phyloP scores from a whole-genome alignment of 1,139 yeast genomes.

The Kodamaea sp. region DNA sequence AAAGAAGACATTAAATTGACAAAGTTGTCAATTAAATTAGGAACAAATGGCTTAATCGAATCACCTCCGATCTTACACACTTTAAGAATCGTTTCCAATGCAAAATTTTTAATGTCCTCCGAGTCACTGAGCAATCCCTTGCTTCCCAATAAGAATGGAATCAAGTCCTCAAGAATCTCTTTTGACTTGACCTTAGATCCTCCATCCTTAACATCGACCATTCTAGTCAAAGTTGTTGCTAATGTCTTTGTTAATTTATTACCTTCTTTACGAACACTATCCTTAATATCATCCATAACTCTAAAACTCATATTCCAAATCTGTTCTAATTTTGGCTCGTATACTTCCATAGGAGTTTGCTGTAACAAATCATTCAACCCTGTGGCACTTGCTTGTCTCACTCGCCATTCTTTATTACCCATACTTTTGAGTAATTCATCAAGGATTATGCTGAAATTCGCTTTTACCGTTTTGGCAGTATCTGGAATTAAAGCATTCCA shows the following conservation, averaged over 20 bases:
- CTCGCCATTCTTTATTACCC: constrained; percentile 90
- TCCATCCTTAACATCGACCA: constrained; percentile 40
- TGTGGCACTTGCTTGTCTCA: constrained; percentile 80
- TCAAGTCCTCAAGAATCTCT: constrained; percentile 53
- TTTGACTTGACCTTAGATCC: constrained; percentile 42
- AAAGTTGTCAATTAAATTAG: constrained; percentile 66
- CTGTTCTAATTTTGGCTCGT: constrained; percentile 54
- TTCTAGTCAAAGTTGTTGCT: constrained; percentile 59
- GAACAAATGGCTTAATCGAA: constrained; percentile 64
- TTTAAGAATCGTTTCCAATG: constrained; percentile 69
- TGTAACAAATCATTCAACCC: constrained; percentile 73
- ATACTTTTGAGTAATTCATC: constrained; percentile 64
- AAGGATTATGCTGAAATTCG: constrained; percentile 56
- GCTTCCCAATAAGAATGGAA: constrained; percentile 78
- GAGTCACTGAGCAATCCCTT: constrained; percentile 83
- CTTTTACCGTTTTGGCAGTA: constrained; percentile 50
- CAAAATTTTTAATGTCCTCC: constrained; percentile 75
- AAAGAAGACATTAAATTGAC: constrained; percentile 74
- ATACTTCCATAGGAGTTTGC: constrained; percentile 51
- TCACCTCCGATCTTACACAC: constrained; percentile 61
- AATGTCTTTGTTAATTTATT: constrained; percentile 61
- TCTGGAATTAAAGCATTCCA: constrained; percentile 75
- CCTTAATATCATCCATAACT: constrained; percentile 90
- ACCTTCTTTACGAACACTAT: constrained; percentile 86
- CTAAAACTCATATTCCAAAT: constrained; percentile 91